Conservation (phyloP, 2,329 filamentous ascomycete species). For the Nemania sp. region DNA sequence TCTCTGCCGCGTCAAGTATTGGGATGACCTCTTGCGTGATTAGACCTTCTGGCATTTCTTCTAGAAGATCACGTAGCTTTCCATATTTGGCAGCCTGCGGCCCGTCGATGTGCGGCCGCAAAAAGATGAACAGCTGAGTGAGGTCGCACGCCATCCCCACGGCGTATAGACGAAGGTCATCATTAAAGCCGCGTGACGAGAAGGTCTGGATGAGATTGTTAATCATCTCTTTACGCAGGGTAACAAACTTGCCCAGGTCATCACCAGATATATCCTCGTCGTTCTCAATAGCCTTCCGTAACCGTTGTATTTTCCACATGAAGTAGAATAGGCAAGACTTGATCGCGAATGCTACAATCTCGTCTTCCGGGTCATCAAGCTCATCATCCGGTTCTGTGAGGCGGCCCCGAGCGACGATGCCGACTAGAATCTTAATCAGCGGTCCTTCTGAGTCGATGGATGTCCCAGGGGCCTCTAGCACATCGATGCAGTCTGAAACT, state of each 20-base stretch:
- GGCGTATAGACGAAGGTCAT: constrained; percentile 77
- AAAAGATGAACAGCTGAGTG: constrained; percentile 75
- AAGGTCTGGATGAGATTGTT: constrained; percentile 70
- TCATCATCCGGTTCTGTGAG: constrained; percentile 71
- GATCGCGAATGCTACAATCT: constrained; percentile 75
- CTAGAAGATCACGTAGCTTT: constrained; percentile 65
- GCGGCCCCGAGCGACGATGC: constrained; percentile 74
- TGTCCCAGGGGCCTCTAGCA: constrained; percentile 68
- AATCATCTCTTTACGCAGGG: constrained; percentile 60
- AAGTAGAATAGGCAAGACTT: constrained; percentile 85
- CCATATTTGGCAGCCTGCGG: constrained; percentile 53
- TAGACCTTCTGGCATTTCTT: constrained; percentile 66
- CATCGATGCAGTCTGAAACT: constrained; percentile 76
- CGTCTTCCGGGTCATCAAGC: constrained; percentile 77
- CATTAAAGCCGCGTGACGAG: constrained; percentile 69
- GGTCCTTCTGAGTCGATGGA: constrained; percentile 53
- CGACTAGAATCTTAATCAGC: constrained; percentile 71
- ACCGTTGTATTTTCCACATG: constrained; percentile 81
- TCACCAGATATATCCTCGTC: constrained; percentile 60
- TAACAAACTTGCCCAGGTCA: constrained; percentile 64
- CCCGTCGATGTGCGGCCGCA: constrained; percentile 60
- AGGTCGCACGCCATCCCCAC: constrained; percentile 81
- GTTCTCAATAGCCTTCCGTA: constrained; percentile 59
- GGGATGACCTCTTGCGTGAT: constrained; percentile 70
- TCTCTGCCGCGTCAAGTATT: constrained; percentile 79